Evolutionary conservation across 139 green algal genomes (phyloP), one percentile per base, ranked within the genome.

Genomic region (Klebsormidium nitens): DNA sequence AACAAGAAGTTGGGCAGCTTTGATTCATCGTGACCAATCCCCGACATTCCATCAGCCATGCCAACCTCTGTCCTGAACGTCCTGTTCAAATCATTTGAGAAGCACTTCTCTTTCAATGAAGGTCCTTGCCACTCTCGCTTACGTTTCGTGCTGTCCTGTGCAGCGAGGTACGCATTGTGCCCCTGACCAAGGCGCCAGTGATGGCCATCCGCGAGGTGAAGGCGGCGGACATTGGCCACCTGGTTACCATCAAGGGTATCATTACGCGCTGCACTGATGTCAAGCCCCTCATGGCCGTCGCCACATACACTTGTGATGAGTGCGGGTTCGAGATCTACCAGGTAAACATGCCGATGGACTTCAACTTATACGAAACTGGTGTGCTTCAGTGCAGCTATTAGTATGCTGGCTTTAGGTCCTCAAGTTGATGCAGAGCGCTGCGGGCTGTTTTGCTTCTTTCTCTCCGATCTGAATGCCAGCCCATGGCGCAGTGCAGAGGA

Each of bases 251-350:
- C 36, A 83, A 91, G 82, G 93, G 93, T 36, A 89, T 98, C 1
- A 83, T 96, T 14, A 96, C 91, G 0, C 84, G 95, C 42, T 83
- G 93, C 17, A 92, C 84, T 2, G 93, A 98, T 64, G 93, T 98
- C 35, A 93, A 94, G 73, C 93, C 93, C 0, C 64, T 95, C 72
- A 74, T 97, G 1, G 75, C 80, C 1, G 92, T 98, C 26, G 90
- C 92, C 23, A 95, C 92, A 0, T 98, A 98, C 84, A 89, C 92
- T 14, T 95, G 97, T 77, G 82, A 87, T 40, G 83, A 91, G 37
- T 89, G 78, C 26, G 92, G 89, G 2, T 89, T 85, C 58, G 91
- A 98, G 80, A 84, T 95, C n/a, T 98, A 95, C 82, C 93, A 98
- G 83, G 89, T 96, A 80, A 5, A 36, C 64, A 85, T 93, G 14